These are phyloP conservation scores for Oryza australiensis DNA, from an alignment of 176 grass and related monocot genomes.

Conservation along the genomic window DNA sequence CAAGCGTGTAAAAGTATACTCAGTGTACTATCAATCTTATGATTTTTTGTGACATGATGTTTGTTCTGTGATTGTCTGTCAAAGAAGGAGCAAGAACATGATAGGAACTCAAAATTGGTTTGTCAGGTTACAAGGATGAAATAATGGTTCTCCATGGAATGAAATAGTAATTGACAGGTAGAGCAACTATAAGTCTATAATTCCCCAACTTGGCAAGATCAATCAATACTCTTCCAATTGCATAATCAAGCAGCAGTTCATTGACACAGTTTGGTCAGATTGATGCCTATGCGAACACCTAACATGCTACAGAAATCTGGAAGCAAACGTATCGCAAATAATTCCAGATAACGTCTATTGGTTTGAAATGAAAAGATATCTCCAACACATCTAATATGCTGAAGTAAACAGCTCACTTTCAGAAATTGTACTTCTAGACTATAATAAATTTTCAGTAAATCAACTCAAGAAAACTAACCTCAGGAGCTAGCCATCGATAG, in stretches of 20 bases:
- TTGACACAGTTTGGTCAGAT: background rate
- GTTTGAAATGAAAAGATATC: slow-evolving; percentile 15
- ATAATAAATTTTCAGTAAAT: background rate
- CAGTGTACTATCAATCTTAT: background rate
- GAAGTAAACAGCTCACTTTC: slow-evolving; percentile 18
- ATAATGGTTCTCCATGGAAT: background rate
- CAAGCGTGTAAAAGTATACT: background rate
- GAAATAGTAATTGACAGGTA: background rate
- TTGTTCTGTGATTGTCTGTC: background rate
- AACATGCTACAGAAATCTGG: background rate
- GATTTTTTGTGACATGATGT: background rate
- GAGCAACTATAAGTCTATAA: slow-evolving; percentile 11
- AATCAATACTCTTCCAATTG: background rate
- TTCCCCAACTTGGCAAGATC: background rate
- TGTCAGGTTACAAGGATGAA: background rate
- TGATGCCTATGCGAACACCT: background rate
- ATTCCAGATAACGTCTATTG: background rate
- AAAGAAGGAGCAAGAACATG: background rate
- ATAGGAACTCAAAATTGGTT: background rate
- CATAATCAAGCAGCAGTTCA: background rate
- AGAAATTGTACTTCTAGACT: slow-evolving; percentile 5
- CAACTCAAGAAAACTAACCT: slow-evolving; percentile 61
- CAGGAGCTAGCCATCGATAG: slow-evolving; percentile 93
- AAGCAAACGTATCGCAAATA: slow-evolving; percentile 6
- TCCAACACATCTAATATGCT: slow-evolving; percentile 16